These are phyloP conservation scores for Gloeophyllum trabeum DNA, from an alignment of 768 basidiomycete genomes.

Conservation along the genomic window DNA sequence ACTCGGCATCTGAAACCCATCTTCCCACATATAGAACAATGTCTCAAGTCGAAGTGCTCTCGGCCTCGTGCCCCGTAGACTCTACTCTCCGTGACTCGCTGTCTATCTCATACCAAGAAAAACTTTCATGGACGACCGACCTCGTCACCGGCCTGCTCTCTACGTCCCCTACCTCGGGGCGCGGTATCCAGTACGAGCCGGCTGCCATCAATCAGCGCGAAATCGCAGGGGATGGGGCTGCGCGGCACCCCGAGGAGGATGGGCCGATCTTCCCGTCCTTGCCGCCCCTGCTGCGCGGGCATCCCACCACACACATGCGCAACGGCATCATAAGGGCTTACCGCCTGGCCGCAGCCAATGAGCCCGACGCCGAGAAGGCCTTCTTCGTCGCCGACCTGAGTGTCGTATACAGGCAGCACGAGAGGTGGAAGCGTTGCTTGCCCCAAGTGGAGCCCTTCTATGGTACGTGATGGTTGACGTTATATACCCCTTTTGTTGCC, in stretches of 20 bases:
- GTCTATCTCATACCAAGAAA: too few relatives aligned
- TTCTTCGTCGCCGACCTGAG: constrained; percentile 95
- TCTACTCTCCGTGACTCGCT: too few relatives aligned
- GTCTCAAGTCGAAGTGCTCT: constrained; percentile 48
- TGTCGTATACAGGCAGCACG: constrained; percentile 75
- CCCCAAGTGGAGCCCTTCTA: constrained; percentile 91
- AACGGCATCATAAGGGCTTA: constrained; percentile 65
- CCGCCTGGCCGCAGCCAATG: constrained; percentile 35
- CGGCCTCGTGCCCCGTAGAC: too few relatives aligned
- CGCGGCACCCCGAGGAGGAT: constrained; percentile 6
- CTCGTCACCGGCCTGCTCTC: constrained; percentile 11
- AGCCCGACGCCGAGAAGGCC: constrained; percentile 78
- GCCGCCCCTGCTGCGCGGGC: constrained; percentile 57
- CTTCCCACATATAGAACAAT: too few relatives aligned
- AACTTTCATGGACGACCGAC: constrained; percentile 9
- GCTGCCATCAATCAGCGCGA: neutral
- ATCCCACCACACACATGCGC: constrained; percentile 63
- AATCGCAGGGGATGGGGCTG: neutral
- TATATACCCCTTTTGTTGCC: constrained; percentile 11
- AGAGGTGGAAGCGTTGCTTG: constrained; percentile 68
- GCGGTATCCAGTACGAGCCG: constrained; percentile 1
- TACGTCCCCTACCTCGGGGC: constrained; percentile 4
- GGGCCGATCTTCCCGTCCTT: constrained; percentile 45
- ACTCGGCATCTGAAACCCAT: too few relatives aligned
- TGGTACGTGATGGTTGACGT: constrained; percentile 46